Conservation (phyloP, 2,329 filamentous ascomycete species). For the Colletotrichum musicola region DNA sequence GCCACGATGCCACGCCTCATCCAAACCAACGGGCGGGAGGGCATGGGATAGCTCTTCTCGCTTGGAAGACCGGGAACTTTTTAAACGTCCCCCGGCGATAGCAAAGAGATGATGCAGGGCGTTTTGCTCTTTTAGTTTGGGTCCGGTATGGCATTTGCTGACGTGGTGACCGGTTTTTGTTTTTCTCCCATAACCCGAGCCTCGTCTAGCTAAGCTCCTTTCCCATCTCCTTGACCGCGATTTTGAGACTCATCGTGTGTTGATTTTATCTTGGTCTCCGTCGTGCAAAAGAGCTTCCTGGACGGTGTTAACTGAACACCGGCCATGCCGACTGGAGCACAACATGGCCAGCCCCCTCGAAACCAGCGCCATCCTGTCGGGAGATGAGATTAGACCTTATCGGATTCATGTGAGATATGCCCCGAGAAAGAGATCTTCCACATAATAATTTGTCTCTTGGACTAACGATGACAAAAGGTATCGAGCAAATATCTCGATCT, state of each 20-base stretch:
- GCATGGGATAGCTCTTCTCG: slow-evolving; percentile 12
- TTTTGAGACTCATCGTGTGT: not conserved
- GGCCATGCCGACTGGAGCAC: not conserved
- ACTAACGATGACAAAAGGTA: slow-evolving; percentile 53
- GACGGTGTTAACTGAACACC: not conserved
- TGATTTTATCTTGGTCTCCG: not conserved
- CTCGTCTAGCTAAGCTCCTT: not conserved
- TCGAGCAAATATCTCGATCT: slow-evolving; percentile 76
- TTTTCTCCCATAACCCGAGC: not conserved
- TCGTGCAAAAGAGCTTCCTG: not conserved
- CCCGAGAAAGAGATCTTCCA: not conserved
- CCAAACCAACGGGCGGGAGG: not conserved
- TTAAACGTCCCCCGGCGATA: slow-evolving; percentile 25
- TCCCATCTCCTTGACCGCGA: not conserved
- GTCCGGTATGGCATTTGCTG: slow-evolving; percentile 25
- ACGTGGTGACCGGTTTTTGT: not conserved
- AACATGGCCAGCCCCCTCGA: slow-evolving; percentile 25
- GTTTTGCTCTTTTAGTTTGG: slow-evolving; percentile 2
- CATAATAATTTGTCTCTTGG: too few species aligned
- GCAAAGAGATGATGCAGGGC: slow-evolving; percentile 19
- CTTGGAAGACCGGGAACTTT: slow-evolving; percentile 19
- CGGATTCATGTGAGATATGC: slow-evolving; percentile 65
- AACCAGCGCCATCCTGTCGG: slow-evolving; percentile 38
- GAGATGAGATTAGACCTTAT: slow-evolving; percentile 66
- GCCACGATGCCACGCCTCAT: slow-evolving; percentile 25